phyloP scores from a whole-genome alignment of 1,139 yeast genomes.

The Scheffersomyces titani region DNA sequence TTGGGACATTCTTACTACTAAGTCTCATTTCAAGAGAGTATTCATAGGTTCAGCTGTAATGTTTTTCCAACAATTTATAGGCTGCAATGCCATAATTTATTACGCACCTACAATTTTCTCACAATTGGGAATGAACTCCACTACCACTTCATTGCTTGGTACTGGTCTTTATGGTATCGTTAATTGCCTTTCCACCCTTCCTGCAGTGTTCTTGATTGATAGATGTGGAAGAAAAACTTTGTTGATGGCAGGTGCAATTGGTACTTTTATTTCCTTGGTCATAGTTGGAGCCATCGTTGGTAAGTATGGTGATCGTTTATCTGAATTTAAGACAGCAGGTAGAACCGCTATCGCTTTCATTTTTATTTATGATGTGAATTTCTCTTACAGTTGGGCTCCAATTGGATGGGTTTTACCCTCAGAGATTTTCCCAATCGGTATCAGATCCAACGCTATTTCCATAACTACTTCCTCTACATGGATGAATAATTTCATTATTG shows the following conservation, averaged over 20 bases:
- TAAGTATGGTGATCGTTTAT: neutral
- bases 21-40: slow-evolving; percentile 15
- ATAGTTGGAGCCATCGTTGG: neutral
- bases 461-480: neutral
- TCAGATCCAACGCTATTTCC: slow-evolving; percentile 47
- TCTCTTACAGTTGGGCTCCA: neutral
- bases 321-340: neutral
- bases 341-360: neutral
- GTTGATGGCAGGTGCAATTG: slow-evolving; percentile 11
- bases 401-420: slow-evolving; percentile 55
- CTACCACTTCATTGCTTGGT: slow-evolving; percentile 21
- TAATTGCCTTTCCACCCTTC: neutral
- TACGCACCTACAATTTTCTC: slow-evolving; percentile 9
- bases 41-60: slow-evolving; percentile 8
- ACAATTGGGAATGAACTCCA: slow-evolving; percentile 16
- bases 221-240: slow-evolving; percentile 14
- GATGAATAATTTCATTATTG: neutral
- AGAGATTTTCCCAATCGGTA: slow-evolving; percentile 58
- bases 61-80: slow-evolving; percentile 18
- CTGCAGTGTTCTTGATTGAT: slow-evolving; percentile 7
- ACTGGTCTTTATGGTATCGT: neutral
- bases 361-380: neutral
- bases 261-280: neutral
- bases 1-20: slow-evolving; percentile 15
- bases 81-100: slow-evolving; percentile 18